A percentile compares a stretch with the other conserved stretches of the same genome.
phyloP scores from a whole-genome alignment of 768 basidiomycete genomes.

The Phlegmacium glaucopus region DNA sequence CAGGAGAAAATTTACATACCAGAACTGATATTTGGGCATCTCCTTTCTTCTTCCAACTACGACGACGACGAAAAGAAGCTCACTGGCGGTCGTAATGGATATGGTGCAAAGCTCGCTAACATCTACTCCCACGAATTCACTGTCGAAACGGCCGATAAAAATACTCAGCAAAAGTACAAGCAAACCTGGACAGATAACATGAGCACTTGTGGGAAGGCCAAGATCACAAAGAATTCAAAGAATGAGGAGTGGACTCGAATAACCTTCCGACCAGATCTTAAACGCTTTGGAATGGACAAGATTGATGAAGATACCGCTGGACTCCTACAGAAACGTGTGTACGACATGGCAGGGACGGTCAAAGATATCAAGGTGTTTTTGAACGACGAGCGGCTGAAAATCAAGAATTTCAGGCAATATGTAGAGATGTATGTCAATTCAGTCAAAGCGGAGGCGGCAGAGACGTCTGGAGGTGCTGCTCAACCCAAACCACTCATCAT shows the following conservation, averaged over 20 bases:
- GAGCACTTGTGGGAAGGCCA: constrained; percentile 80
- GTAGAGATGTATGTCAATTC: constrained; percentile 90
- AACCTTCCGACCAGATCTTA: constrained; percentile 89
- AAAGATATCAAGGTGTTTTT: constrained; percentile 91
- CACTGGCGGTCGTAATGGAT: constrained; percentile 97
- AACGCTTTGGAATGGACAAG: constrained; percentile 84
- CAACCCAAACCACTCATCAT: constrained; percentile 74
- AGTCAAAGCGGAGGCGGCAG: constrained; percentile 63
- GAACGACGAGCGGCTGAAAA: constrained; percentile 87
- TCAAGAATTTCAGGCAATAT: constrained; percentile 96
- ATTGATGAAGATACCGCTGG: constrained; percentile 92
- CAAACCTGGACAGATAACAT: constrained; percentile 96
- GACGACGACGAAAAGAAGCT: constrained; percentile 99
- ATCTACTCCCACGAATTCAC: constrained; percentile 97
- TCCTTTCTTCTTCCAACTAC: constrained; percentile 94
- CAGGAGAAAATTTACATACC: constrained; percentile 95
- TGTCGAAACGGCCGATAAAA: constrained; percentile 92
- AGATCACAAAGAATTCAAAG: constrained; percentile 88
- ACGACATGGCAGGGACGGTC: constrained; percentile 95
- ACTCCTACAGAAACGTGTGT: constrained; percentile 89
- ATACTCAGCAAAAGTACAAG: constrained; percentile 83
- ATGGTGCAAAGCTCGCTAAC: constrained; percentile 96
- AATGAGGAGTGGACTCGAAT: constrained; percentile 91
- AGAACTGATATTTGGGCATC: constrained; percentile 94
- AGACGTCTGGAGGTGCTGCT: constrained; percentile 75